These are phyloP conservation scores for Pseudozyma tsukubaensis DNA, from an alignment of 1,284 basidiomycete genomes.

Conservation along the genomic window DNA sequence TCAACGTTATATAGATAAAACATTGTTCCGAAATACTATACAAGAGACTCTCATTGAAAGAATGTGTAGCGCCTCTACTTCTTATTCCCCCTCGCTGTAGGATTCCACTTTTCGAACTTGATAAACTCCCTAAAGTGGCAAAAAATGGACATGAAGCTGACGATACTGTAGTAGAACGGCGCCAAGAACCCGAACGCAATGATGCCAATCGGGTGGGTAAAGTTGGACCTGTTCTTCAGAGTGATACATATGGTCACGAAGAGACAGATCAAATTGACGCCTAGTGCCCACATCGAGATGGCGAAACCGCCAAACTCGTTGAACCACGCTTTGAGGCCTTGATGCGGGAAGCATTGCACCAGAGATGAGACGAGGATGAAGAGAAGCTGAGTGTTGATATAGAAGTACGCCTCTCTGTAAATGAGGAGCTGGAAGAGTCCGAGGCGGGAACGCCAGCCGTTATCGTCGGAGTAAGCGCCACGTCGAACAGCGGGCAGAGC, in stretches of 20 bases:
- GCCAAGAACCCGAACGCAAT: slow-evolving; percentile 47
- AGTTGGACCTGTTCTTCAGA: slow-evolving; percentile 54
- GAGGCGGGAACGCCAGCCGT: slow-evolving; percentile 45
- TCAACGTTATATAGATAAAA: too few relatives aligned
- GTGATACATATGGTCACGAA: slow-evolving; percentile 56
- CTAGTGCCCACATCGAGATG: slow-evolving; percentile 49
- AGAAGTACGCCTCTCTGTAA: slow-evolving; percentile 59
- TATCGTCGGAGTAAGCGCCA: slow-evolving; percentile 56
- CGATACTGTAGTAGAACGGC: slow-evolving; percentile 53
- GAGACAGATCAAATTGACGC: slow-evolving; percentile 52
- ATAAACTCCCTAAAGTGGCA: slow-evolving; percentile 61
- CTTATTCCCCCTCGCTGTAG: slow-evolving; percentile 40
- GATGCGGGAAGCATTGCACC: slow-evolving; percentile 29
- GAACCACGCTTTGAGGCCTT: slow-evolving; percentile 47
- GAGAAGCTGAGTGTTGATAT: slow-evolving; percentile 46
- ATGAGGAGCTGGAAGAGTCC: slow-evolving; percentile 59
- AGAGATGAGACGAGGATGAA: slow-evolving; percentile 48
- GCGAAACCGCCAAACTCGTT: slow-evolving; percentile 51
- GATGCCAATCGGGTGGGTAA: slow-evolving; percentile 52
- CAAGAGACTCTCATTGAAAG: background rate
- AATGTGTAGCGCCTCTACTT: slow-evolving; percentile 13
- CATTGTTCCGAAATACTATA: background rate
- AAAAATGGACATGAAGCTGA: slow-evolving; percentile 56
- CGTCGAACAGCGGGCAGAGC: slow-evolving; percentile 44
- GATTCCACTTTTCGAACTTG: slow-evolving; percentile 60